These are phyloP conservation scores for Odontarrhena argentea DNA, from an alignment of 345 rosid genomes.

Conservation along the genomic window DNA sequence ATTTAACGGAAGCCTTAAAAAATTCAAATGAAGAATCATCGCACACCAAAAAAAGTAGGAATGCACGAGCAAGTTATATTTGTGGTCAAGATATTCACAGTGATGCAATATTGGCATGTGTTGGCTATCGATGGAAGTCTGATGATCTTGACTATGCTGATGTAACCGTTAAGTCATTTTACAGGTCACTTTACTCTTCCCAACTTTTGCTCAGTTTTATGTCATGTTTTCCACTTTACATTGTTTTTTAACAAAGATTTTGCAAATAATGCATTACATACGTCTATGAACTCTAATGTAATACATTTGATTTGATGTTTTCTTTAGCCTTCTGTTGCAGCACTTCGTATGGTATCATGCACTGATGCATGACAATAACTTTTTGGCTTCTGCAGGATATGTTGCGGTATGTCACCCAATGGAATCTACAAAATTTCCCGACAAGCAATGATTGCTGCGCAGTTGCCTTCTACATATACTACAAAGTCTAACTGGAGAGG, in stretches of 20 bases:
- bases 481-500: slow-evolving; percentile 87
- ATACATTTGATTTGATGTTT: slow-evolving; percentile 10
- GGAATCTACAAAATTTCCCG: slow-evolving; percentile 84
- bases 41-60: slow-evolving; percentile 47
- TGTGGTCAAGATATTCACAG: slow-evolving; percentile 71
- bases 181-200: slow-evolving; percentile 57
- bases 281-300: slow-evolving; percentile 12
- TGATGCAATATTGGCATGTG: slow-evolving; percentile 84
- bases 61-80: slow-evolving; percentile 78
- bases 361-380: slow-evolving; percentile 10
- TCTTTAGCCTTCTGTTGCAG: background rate
- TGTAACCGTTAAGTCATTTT: slow-evolving; percentile 62
- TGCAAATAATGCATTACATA: background rate
- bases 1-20: slow-evolving; percentile 40
- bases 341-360: slow-evolving; percentile 3
- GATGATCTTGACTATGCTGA: slow-evolving; percentile 66
- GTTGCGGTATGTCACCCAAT: slow-evolving; percentile 67
- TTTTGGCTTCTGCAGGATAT: slow-evolving; percentile 53
- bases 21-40: slow-evolving; percentile 32
- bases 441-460: slow-evolving; percentile 67
- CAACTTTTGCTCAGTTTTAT: slow-evolving; percentile 11
- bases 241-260: slow-evolving; percentile 1
- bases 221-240: background rate
- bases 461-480: slow-evolving; percentile 67
- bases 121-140: slow-evolving; percentile 84